Conservation (phyloP, 2,329 filamentous ascomycete species). For the Neodidymelliopsis sp. region DNA sequence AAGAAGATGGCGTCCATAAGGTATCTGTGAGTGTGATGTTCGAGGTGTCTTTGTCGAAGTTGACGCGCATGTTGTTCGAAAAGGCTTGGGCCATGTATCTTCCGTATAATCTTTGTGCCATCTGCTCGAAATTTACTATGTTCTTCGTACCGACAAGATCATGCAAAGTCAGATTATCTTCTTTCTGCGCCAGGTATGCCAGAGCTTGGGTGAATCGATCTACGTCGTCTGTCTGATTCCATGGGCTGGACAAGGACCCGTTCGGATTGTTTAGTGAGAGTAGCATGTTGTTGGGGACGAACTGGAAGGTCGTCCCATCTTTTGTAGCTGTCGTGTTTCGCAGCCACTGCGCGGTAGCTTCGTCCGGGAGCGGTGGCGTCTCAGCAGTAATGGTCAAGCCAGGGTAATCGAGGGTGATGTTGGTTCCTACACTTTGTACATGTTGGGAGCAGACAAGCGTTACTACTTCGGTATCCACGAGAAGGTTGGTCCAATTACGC, state of each 20-base stretch:
- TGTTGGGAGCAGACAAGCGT: conserved; percentile 2
- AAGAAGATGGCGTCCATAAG: background rate
- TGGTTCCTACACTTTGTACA: background rate
- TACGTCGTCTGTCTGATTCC: background rate
- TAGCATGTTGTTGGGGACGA: conserved; percentile 3
- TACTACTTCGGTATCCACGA: background rate
- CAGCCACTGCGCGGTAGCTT: background rate
- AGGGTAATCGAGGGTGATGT: conserved; percentile 2
- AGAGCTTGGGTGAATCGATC: conserved; percentile 4
- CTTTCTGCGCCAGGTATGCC: background rate
- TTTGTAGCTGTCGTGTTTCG: background rate
- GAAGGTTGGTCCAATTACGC: background rate
- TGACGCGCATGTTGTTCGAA: conserved; percentile 7
- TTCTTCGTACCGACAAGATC: background rate
- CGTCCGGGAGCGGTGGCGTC: background rate
- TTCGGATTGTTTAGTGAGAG: conserved; percentile 6
- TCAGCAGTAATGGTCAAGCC: background rate
- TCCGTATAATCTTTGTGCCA: background rate
- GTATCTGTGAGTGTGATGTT: background rate
- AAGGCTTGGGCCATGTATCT: conserved; percentile 5
- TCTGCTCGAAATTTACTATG: background rate
- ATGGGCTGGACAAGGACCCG: background rate
- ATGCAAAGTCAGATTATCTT: background rate
- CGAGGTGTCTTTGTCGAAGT: background rate
- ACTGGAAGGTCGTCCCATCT: conserved; percentile 3